These are phyloP conservation scores for Saccharomycopsis crataegensis DNA, from an alignment of 1,139 yeast species.

Conservation along the genomic window DNA sequence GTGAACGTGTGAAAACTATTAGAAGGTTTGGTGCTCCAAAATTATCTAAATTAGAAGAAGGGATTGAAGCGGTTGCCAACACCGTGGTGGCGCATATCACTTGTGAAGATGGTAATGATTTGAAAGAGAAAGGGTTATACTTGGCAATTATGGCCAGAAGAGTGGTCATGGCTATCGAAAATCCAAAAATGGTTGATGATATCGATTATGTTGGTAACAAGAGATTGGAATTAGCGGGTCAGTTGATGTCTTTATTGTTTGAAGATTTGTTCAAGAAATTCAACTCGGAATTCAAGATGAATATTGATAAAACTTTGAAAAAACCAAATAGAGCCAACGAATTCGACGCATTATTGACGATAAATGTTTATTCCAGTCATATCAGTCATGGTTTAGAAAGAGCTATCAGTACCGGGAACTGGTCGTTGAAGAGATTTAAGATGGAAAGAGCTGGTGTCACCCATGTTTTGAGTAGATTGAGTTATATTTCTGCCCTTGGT, in stretches of 20 bases:
- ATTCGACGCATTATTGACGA: conserved; percentile 84
- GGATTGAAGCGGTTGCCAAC: conserved; percentile 94
- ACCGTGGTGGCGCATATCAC: conserved; percentile 94
- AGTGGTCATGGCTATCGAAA: conserved; percentile 90
- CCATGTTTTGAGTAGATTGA: conserved; percentile 83
- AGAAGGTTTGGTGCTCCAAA: conserved; percentile 83
- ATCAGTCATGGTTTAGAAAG: conserved; percentile 92
- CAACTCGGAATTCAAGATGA: conserved; percentile 88
- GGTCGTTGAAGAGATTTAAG: conserved; percentile 98
- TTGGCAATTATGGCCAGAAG: conserved; percentile 96
- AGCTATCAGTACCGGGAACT: conserved; percentile 96
- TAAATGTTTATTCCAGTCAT: conserved; percentile 84
- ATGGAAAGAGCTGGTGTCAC: conserved; percentile 99
- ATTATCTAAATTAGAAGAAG: conserved; percentile 78
- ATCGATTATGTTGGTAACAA: conserved; percentile 98
- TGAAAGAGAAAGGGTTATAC: conserved; percentile 89
- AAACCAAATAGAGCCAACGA: conserved; percentile 94
- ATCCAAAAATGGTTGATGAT: conserved; percentile 94
- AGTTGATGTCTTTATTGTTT: conserved; percentile 84
- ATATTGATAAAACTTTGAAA: conserved; percentile 86
- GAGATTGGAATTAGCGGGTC: conserved; percentile 95
- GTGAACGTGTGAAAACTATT: conserved; percentile 84
- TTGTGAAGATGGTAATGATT: conserved; percentile 69
- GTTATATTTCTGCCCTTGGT: conserved; percentile 92
- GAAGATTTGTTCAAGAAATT: conserved; percentile 96